Conservation (phyloP, 495 filamentous ascomycete species). For the Penicillium manginii region DNA sequence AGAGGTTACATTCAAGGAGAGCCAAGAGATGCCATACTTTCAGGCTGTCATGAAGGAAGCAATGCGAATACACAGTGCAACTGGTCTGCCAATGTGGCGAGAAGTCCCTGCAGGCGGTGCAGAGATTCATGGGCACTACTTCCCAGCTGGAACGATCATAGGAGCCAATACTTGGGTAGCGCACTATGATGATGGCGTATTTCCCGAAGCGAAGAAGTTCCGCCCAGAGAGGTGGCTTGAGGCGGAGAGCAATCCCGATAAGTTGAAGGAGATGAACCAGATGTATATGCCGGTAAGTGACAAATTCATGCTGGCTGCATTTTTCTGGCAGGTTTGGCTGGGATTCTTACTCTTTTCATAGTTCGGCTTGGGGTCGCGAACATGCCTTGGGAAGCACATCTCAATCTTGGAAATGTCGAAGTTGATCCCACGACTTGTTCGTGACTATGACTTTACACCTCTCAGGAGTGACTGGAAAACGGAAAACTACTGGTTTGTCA, state of each 20-base stretch:
- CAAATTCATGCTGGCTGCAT: background rate
- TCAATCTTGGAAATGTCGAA: slow-evolving; percentile 53
- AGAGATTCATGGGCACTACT: slow-evolving; percentile 36
- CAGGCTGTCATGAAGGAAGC: slow-evolving; percentile 54
- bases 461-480: slow-evolving; percentile 40
- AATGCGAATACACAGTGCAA: slow-evolving; percentile 44
- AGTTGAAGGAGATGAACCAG: slow-evolving; percentile 44
- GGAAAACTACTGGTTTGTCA: slow-evolving; percentile 54
- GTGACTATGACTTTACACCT: slow-evolving; percentile 44
- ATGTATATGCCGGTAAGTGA: slow-evolving; percentile 46
- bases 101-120: slow-evolving; percentile 47
- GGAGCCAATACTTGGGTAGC: slow-evolving; percentile 59
- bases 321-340: background rate
- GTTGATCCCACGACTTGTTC: slow-evolving; percentile 49
- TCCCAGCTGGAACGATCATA: slow-evolving; percentile 50
- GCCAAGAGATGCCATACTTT: slow-evolving; percentile 53
- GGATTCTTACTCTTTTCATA: slow-evolving; percentile 9
- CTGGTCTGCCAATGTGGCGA: slow-evolving; percentile 43
- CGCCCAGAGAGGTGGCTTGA: slow-evolving; percentile 45
- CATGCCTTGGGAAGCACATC: slow-evolving; percentile 54
- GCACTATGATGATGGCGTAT: slow-evolving; percentile 51
- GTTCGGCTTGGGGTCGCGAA: slow-evolving; percentile 52
- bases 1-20: slow-evolving; percentile 49
- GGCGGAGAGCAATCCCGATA: slow-evolving; percentile 32
- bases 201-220: slow-evolving; percentile 41